Evolutionary conservation across 148 eudicot species (phyloP).

Genomic region (Heliamphora exappendiculata): DNA sequence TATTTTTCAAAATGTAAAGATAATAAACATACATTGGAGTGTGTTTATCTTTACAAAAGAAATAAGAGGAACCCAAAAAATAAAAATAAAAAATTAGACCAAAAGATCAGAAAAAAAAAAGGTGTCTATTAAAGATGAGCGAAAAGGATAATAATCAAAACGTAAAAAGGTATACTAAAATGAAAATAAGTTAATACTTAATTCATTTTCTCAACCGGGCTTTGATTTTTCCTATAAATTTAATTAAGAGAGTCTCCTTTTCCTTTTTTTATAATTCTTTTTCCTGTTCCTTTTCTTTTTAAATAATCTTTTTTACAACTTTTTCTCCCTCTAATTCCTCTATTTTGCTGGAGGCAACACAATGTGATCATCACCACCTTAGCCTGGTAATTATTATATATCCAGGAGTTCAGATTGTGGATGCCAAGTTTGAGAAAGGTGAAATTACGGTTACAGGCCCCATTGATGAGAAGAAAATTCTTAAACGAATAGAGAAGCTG

Average conservation of each 20-base stretch:
- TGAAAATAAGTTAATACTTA: too few relatives aligned
- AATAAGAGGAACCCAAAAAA: too few relatives aligned
- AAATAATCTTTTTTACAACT: not conserved
- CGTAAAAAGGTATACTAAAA: too few relatives aligned
- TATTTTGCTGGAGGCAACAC: not conserved
- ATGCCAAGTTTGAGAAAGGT: slow-evolving; percentile 40
- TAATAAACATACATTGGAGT: too few relatives aligned
- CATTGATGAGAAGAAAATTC: slow-evolving; percentile 51
- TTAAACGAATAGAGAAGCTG: slow-evolving; percentile 34
- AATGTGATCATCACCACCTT: not conserved
- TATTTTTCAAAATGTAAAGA: too few relatives aligned
- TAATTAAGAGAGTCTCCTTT: not conserved
- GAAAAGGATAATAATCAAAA: too few relatives aligned
- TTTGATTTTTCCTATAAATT: not conserved
- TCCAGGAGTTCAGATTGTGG: slow-evolving; percentile 47
- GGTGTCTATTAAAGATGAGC: too few relatives aligned
- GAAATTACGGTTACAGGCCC: slow-evolving; percentile 45
- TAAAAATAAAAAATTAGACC: too few relatives aligned
- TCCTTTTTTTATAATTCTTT: not conserved
- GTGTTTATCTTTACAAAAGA: too few relatives aligned
- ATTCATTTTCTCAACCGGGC: too few relatives aligned
- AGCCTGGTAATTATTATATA: not conserved
- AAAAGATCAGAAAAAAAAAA: too few relatives aligned
- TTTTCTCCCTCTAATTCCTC: too few relatives aligned
- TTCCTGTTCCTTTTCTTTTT: not conserved